Percentiles rank a stretch among this genome's conserved stretches.
Evolutionary conservation across 75 land plant genomes (phyloP).

Genomic region (Gnetum montanum): DNA sequence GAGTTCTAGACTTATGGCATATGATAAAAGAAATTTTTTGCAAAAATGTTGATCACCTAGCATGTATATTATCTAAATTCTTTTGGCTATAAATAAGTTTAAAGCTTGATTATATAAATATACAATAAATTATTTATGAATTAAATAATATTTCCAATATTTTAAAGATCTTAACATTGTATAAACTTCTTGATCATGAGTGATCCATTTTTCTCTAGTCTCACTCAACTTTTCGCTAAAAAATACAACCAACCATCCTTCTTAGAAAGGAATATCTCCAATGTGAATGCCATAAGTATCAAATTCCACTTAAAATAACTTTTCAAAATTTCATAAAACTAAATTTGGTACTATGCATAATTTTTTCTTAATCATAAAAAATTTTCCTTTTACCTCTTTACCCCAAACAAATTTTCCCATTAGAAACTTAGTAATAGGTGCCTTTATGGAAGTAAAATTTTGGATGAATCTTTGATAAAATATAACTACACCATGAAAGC

Average conservation of each 20-base stretch:
- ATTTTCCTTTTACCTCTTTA: neutral
- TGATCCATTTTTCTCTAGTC: neutral
- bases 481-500: neutral
- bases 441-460: neutral
- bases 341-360: neutral
- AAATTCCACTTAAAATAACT: neutral
- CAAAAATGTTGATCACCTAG: neutral
- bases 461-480: neutral
- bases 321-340: neutral
- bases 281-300: too few relatives aligned
- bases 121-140: neutral
- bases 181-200: neutral
- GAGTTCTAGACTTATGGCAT: too few relatives aligned
- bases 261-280: too few relatives aligned
- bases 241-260: neutral
- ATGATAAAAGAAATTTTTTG: too few relatives aligned
- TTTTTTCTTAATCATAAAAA: too few relatives aligned
- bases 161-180: neutral
- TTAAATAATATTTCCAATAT: neutral
- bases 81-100: too few relatives aligned
- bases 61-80: too few relatives aligned
- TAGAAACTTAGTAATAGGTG: neutral
- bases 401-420: neutral
- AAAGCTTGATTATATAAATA: too few relatives aligned
- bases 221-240: neutral